Conservation (phyloP, 2,329 filamentous ascomycete genomes). For the Monosporascus sp. region DNA sequence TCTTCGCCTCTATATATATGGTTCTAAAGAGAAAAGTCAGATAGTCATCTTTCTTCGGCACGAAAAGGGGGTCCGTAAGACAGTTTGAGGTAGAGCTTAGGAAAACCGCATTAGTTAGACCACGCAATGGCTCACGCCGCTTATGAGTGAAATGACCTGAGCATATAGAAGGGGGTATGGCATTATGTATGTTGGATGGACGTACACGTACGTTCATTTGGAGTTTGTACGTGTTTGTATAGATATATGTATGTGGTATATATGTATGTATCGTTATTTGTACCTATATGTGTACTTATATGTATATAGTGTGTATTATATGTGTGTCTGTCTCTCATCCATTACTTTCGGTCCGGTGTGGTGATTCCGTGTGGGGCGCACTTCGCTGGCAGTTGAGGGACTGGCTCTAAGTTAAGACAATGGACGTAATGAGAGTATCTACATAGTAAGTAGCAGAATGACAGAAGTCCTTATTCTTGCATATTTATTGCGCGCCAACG, state of each 20-base stretch:
- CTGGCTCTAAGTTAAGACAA: too few relatives aligned
- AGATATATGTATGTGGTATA: neutral
- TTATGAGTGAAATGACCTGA: conserved; percentile 26
- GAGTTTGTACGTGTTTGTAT: conserved; percentile 9
- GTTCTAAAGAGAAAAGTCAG: neutral
- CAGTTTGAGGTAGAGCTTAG: conserved; percentile 21
- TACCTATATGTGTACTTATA: neutral
- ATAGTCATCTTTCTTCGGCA: conserved; percentile 8
- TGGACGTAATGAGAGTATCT: too few relatives aligned
- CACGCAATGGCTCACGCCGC: conserved; percentile 21
- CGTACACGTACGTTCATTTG: conserved; percentile 8
- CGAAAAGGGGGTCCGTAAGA: conserved; percentile 13
- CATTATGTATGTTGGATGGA: conserved; percentile 10
- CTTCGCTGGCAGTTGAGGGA: too few relatives aligned
- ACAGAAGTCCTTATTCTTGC: too few relatives aligned
- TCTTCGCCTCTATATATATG: conserved; percentile 11
- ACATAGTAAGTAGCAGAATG: too few relatives aligned
- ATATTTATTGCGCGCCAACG: too few relatives aligned
- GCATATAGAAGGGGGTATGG: conserved; percentile 8
- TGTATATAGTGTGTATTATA: neutral
- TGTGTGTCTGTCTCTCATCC: neutral
- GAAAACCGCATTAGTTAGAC: conserved; percentile 26
- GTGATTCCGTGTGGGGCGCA: too few relatives aligned
- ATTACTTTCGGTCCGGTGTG: neutral
- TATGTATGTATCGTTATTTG: neutral